Evolutionary conservation across 2,329 filamentous ascomycete genomes (phyloP).

Genomic region (Fusarium clavum): DNA sequence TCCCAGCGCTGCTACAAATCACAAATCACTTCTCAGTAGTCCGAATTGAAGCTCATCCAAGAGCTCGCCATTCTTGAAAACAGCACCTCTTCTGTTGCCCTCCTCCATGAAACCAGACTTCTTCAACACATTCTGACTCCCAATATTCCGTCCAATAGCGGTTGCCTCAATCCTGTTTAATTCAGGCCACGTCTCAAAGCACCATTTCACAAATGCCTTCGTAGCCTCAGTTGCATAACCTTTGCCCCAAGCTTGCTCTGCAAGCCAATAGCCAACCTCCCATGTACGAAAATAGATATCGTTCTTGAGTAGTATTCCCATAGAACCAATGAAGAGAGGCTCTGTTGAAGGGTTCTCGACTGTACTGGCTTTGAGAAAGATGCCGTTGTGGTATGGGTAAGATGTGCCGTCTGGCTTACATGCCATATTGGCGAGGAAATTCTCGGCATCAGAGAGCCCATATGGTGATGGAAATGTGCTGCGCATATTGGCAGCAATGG

Average conservation of each 20-base stretch:
- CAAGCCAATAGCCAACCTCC: conserved; percentile 64
- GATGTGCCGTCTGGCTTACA: conserved; percentile 33
- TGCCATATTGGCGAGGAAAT: conserved; percentile 49
- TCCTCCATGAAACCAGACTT: conserved; percentile 59
- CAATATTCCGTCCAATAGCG: conserved; percentile 54
- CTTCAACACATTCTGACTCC: conserved; percentile 56
- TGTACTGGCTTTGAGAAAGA: conserved; percentile 50
- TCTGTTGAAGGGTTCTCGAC: conserved; percentile 43
- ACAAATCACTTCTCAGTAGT: conserved; percentile 54
- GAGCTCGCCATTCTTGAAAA: conserved; percentile 56
- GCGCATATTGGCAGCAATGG: conserved; percentile 55
- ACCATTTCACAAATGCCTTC: conserved; percentile 56
- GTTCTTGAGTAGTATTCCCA: conserved; percentile 53
- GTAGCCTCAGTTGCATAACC: conserved; percentile 59
- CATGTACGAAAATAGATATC: conserved; percentile 57
- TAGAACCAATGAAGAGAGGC: conserved; percentile 53
- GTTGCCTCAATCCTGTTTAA: conserved; percentile 57
- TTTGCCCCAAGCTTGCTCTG: conserved; percentile 57
- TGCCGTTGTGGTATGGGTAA: conserved; percentile 50
- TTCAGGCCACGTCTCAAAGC: conserved; percentile 56
- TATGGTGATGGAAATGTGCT: conserved; percentile 62
- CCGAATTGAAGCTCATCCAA: conserved; percentile 55
- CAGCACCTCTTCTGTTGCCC: conserved; percentile 55
- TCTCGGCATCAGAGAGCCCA: conserved; percentile 53
- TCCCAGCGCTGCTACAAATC: neutral